Percentiles rank a stretch among this genome's conserved stretches.
These are phyloP conservation scores for Nakaseomyces nivariensis DNA, from an alignment of 1,139 yeast species.

Conservation along the genomic window DNA sequence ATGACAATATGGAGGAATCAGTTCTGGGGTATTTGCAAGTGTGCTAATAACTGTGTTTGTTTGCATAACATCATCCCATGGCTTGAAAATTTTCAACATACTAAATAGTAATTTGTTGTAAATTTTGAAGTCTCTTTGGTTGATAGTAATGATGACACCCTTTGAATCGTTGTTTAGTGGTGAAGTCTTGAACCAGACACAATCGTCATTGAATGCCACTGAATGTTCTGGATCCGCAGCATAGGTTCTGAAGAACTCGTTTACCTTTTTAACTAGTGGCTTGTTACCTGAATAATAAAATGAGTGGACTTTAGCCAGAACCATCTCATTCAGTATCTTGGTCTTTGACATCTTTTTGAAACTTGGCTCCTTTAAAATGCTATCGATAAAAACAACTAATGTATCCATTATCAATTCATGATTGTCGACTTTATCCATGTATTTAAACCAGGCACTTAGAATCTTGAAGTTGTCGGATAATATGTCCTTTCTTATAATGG, in stretches of 20 bases:
- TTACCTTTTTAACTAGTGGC: constrained; percentile 32
- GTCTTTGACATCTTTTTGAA: constrained; percentile 65
- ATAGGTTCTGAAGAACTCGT: constrained; percentile 42
- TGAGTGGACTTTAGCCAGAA: constrained; percentile 48
- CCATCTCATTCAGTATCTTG: constrained; percentile 69
- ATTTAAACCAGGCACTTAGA: constrained; percentile 56
- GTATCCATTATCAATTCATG: constrained; percentile 35
- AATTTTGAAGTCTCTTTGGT: constrained; percentile 43
- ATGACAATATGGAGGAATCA: constrained; percentile 62
- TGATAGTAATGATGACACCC: constrained; percentile 29
- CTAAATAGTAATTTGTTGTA: constrained; percentile 61
- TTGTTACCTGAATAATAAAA: constrained; percentile 38
- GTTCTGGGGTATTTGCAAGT: constrained; percentile 50
- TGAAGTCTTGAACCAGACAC: constrained; percentile 40
- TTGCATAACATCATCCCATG: constrained; percentile 69
- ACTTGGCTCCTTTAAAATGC: constrained; percentile 48
- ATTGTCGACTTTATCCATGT: constrained; percentile 47
- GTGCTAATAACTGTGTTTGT: constrained; percentile 46
- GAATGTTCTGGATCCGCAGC: constrained; percentile 50
- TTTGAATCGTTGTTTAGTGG: constrained; percentile 14
- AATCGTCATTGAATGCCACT: constrained; percentile 51
- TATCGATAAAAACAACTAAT: constrained; percentile 39
- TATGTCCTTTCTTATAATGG: constrained; percentile 53
- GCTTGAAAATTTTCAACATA: constrained; percentile 56
- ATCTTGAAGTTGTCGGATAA: constrained; percentile 48